A percentile compares a stretch with the other conserved stretches of the same genome.
phyloP scores from a whole-genome alignment of 2,329 filamentous ascomycete genomes.

The Cladophialophora chaetospira region DNA sequence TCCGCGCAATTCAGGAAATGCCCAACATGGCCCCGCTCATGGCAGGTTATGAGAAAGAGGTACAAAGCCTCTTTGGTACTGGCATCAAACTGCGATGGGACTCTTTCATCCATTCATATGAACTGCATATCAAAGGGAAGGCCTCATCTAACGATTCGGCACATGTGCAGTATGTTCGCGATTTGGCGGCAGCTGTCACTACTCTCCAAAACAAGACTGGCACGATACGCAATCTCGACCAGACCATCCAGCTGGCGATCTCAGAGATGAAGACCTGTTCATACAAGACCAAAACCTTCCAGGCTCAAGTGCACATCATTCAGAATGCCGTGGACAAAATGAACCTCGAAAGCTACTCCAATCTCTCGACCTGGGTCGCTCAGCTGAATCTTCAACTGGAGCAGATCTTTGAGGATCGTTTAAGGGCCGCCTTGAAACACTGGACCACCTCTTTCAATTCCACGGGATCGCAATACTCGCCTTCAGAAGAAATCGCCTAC shows the following conservation, averaged over 20 bases:
- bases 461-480: slow-evolving; percentile 29
- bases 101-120: slow-evolving; percentile 95
- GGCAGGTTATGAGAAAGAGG: slow-evolving; percentile 88
- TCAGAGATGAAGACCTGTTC: slow-evolving; percentile 80
- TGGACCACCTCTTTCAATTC: slow-evolving; percentile 88
- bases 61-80: slow-evolving; percentile 78
- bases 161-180: slow-evolving; percentile 93
- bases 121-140: slow-evolving; percentile 74
- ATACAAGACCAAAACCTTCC: slow-evolving; percentile 79
- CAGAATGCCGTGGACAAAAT: slow-evolving; percentile 94
- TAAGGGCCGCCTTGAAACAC: slow-evolving; percentile 78
- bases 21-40: slow-evolving; percentile 82
- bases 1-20: slow-evolving; percentile 81
- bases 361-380: slow-evolving; percentile 86
- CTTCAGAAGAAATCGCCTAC: slow-evolving; percentile 33
- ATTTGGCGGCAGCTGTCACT: slow-evolving; percentile 85
- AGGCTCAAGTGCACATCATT: slow-evolving; percentile 76
- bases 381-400: slow-evolving; percentile 86
- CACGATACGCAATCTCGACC: slow-evolving; percentile 74
- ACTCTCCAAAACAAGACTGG: slow-evolving; percentile 85
- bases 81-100: slow-evolving; percentile 94
- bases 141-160: slow-evolving; percentile 72
- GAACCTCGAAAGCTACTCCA: slow-evolving; percentile 93
- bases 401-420: slow-evolving; percentile 72
- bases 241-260: slow-evolving; percentile 78